phyloP scores from a whole-genome alignment of 495 filamentous ascomycete species.

The Penicillium lividum region DNA sequence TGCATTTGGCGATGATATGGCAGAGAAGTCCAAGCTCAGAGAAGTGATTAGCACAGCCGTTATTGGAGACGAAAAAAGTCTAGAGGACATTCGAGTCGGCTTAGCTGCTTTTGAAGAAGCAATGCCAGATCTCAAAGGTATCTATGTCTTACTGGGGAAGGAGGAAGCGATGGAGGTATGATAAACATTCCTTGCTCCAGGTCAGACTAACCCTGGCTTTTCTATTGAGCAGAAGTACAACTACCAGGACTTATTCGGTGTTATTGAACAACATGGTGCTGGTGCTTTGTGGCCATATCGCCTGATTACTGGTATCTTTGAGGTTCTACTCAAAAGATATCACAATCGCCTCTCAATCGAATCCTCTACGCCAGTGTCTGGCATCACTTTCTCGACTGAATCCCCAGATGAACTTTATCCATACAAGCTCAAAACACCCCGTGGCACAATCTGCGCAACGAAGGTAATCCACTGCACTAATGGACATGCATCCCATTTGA shows the following conservation, averaged over 20 bases:
- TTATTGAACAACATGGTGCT: neutral
- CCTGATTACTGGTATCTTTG: neutral
- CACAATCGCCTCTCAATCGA: neutral
- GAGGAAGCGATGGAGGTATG: neutral
- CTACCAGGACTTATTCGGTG: neutral
- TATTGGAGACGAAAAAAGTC: neutral
- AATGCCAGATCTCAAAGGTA: neutral
- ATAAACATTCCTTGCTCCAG: neutral
- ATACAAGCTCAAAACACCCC: neutral
- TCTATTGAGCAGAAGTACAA: neutral
- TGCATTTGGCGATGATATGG: neutral
- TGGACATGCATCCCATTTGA: neutral
- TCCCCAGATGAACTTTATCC: neutral
- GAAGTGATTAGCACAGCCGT: neutral
- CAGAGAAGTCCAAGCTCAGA: neutral
- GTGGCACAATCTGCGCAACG: neutral
- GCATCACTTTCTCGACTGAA: neutral
- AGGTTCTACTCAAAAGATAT: neutral
- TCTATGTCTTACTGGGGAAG: neutral
- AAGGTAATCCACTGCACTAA: neutral
- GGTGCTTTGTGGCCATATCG: neutral
- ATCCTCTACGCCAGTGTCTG: neutral
- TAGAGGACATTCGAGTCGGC: neutral
- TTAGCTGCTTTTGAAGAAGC: neutral
- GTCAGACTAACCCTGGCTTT: too few relatives aligned